Conservation (phyloP, 2,329 filamentous ascomycete genomes). For the Sclerotinia trifoliorum region DNA sequence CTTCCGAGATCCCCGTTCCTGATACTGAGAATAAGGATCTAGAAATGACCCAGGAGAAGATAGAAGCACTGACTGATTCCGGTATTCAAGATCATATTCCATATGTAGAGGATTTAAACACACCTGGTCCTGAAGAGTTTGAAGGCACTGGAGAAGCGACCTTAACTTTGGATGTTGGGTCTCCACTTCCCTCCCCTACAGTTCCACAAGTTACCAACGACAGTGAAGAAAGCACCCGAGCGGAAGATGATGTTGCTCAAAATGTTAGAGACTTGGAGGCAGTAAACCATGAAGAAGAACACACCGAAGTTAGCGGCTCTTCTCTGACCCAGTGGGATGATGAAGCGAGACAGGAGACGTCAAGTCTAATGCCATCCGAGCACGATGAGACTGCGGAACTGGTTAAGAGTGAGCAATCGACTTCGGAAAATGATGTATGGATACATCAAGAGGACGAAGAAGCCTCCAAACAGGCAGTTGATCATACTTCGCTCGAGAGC, state of each 20-base stretch:
- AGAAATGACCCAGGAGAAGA: not conserved
- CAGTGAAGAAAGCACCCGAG: not conserved
- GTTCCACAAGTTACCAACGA: not conserved
- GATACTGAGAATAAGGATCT: not conserved
- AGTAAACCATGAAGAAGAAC: not conserved
- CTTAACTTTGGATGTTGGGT: constrained; percentile 12
- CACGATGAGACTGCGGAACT: not conserved
- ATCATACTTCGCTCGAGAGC: not conserved
- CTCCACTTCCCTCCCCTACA: constrained; percentile 1
- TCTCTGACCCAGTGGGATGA: not conserved
- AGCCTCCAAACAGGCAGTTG: not conserved
- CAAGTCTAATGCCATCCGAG: not conserved
- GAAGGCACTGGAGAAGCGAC: constrained; percentile 10
- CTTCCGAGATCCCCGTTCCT: not conserved
- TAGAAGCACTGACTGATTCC: not conserved
- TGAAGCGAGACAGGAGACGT: not conserved
- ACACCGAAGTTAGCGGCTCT: not conserved
- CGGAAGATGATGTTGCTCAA: too few relatives aligned
- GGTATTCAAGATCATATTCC: not conserved
- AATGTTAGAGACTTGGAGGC: not conserved
- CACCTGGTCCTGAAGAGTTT: not conserved
- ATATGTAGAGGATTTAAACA: not conserved
- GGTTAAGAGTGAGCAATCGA: not conserved
- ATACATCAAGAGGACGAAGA: not conserved
- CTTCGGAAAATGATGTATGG: not conserved